Evolutionary conservation across 192 early-diverging fungal species (phyloP), one percentile per base, ranked within the genome.

Genomic region (Coemansia sp.): DNA sequence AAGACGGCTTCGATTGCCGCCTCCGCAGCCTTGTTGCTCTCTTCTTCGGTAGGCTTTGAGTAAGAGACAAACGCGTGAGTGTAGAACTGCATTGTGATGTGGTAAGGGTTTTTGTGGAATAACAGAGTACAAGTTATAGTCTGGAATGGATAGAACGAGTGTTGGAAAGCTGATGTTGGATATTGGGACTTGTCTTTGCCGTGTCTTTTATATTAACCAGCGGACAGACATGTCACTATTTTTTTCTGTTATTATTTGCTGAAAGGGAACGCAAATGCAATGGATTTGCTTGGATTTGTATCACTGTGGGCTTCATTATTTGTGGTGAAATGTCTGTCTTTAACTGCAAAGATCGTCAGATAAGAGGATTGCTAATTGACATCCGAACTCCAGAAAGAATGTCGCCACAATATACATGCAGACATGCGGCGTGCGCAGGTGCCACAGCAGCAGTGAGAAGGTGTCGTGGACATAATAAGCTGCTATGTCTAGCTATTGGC

Each of bases 341-440:
- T 44, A 44, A 44, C 11, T 15, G 40, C 40, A 44, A 44, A 5
- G 40, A 44, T 44, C 15, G 11, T 44, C 40, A 44, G 40, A 44
- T 44, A 44, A 34, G 40, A 44, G 40, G 14, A 44, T 44, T 44
- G 40, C 40, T n/a, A 44, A 44, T 3, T 4, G 40, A 44, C 40
- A 44, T 44, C 40, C 15, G 15, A 44, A 15, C 14, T 44, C 40
- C 40, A 44, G 15, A 44, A 44, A 44, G 40, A 12, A 44, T 5
- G 40, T 44, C 40, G 40, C 40, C 40, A 44, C 40, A 44, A 44
- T 44, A 44, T 44, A 44, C 40, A 44, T 12, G 40, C 40, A 44
- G 31, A 34, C 31, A 34, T 34, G 31, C 31, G 1, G 8, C 7
- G 8, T 34, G 31, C 15, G 40, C 15, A 12, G 40, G 40, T 44